Conservation (phyloP, 2,329 filamentous ascomycete species). For the Nigrospora oryzae region DNA sequence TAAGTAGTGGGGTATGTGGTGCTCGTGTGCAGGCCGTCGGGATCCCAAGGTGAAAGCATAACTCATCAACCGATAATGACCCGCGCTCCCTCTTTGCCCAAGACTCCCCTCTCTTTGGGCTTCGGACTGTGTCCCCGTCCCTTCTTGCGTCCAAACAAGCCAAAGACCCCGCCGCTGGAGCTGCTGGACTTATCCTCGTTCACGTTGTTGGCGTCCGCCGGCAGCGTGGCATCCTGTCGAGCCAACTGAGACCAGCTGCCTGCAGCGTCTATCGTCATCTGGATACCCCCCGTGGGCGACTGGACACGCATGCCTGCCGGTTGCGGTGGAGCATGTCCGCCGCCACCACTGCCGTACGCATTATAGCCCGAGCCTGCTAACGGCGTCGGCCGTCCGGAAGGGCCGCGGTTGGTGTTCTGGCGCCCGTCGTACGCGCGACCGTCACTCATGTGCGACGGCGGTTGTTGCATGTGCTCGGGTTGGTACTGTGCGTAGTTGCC, state of each 20-base stretch:
- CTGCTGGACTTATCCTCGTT: conserved; percentile 44
- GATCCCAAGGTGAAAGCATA: background rate
- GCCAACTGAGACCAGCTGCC: conserved; percentile 89
- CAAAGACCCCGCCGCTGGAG: conserved; percentile 74
- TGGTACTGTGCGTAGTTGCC: conserved; percentile 1
- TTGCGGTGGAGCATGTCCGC: conserved; percentile 25
- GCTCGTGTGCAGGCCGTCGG: too few relatives aligned
- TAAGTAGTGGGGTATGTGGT: background rate
- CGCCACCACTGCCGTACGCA: background rate
- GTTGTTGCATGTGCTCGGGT: conserved; percentile 1
- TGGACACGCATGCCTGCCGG: conserved; percentile 60
- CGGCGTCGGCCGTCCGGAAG: background rate
- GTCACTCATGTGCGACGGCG: background rate
- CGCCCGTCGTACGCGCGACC: conserved; percentile 1
- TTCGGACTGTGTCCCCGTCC: conserved; percentile 87
- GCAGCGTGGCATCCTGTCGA: conserved; percentile 70
- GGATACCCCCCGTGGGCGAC: conserved; percentile 75
- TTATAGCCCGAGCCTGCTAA: background rate
- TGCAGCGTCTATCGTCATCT: conserved; percentile 82
- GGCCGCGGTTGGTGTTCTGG: background rate
- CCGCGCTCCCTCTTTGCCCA: conserved; percentile 90
- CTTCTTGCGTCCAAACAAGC: conserved; percentile 83
- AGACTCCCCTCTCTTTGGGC: conserved; percentile 83
- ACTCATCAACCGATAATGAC: conserved; percentile 59
- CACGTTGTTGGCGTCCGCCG: conserved; percentile 52